Base-by-base conservation (phyloP, 176 grass and related monocot species). In the Pharus latifolius region DNA sequence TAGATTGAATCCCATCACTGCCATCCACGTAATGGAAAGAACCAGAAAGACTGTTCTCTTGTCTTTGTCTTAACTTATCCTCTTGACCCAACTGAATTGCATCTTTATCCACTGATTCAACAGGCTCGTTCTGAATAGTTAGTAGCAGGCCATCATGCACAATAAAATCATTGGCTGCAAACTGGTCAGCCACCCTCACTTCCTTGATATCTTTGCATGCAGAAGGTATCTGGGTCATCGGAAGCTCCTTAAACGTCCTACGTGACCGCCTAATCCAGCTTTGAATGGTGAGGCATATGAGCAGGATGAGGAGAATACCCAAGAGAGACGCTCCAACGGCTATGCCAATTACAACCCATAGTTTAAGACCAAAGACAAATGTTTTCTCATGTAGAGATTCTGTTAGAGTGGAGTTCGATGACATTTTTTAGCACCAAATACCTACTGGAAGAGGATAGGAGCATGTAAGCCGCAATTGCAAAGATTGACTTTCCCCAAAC, bases 281-380 rank as follows among this genome's bases (percentile, higher is more conserved):
- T 33, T 85, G 87, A 37, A 92, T 67, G 41, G 75, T 84, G 54
- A 90, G 70, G 34, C 86, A 97, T 75, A 88, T 75, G 11, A 88
- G 55, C 63, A 97, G 64, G 57, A 97, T 38, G 7, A 82, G 79
- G 83, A 97, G 89, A 69, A 90, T 57, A 54, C 70, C 73, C 75
- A 97, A 70, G 43, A 97, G 80, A 35, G 89, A 90, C 6, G 83
- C 87, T 56, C 89, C 94, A 19, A 90, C 94, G 35, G 78, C 45
- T 10, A 97, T 83, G n/a, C 94, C 89, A 73, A 97, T 97, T 24
- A 97, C 86, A 32, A 92, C 90, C 89, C 86, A 97, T 44, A 97
- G 78, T 83, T 92, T 91, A 31, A 97, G 89, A 23, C 94, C 89
- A 80, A 92, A 84, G 28, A 97, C 62, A 69, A 90, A 42, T 6